A percentile compares a stretch with the other conserved stretches of the same genome.
These are phyloP conservation scores for Jaminaea rosea DNA, from an alignment of 1,284 basidiomycete species.

Conservation along the genomic window DNA sequence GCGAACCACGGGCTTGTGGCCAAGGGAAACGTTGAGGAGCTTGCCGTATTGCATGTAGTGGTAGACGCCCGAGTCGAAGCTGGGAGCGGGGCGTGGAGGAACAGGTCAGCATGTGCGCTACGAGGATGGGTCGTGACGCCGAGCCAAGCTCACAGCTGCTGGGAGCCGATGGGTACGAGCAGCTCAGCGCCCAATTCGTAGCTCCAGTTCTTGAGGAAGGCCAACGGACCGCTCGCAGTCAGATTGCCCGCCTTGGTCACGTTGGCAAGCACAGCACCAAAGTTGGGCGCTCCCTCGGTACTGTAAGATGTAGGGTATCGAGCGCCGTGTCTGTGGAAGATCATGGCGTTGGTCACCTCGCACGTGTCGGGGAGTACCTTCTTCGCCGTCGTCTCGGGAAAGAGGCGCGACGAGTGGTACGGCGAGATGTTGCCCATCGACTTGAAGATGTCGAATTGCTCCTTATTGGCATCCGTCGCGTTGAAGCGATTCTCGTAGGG, in stretches of 20 bases:
- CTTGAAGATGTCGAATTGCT: constrained; percentile 25
- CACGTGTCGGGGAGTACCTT: constrained; percentile 16
- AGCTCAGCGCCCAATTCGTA: constrained; percentile 57
- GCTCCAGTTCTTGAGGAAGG: constrained; percentile 64
- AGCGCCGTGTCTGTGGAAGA: constrained; percentile 27
- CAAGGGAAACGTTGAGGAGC: constrained; percentile 27
- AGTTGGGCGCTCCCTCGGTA: constrained; percentile 28
- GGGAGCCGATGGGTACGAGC: constrained; percentile 69
- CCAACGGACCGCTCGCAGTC: constrained; percentile 54
- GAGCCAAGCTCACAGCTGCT: constrained; percentile 52
- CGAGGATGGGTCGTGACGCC: constrained; percentile 32
- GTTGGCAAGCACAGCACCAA: constrained; percentile 15
- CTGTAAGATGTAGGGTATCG: constrained; percentile 18
- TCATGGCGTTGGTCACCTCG: constrained; percentile 22
- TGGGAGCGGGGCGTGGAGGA: constrained; percentile 10
- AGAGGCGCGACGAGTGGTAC: constrained; percentile 26
- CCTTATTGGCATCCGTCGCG: constrained; percentile 12
- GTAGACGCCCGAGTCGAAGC: constrained; percentile 41
- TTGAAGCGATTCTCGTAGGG: constrained; percentile 21
- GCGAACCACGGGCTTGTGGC: constrained; percentile 33
- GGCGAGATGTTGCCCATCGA: constrained; percentile 29
- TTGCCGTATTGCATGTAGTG: constrained; percentile 42
- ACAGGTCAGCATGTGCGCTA: constrained; percentile 15
- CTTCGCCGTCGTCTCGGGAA: constrained; percentile 16
- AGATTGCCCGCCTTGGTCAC: constrained; percentile 19